Evolutionary conservation across 306 rosid genomes (phyloP).

Genomic region (Prunus armeniaca): DNA sequence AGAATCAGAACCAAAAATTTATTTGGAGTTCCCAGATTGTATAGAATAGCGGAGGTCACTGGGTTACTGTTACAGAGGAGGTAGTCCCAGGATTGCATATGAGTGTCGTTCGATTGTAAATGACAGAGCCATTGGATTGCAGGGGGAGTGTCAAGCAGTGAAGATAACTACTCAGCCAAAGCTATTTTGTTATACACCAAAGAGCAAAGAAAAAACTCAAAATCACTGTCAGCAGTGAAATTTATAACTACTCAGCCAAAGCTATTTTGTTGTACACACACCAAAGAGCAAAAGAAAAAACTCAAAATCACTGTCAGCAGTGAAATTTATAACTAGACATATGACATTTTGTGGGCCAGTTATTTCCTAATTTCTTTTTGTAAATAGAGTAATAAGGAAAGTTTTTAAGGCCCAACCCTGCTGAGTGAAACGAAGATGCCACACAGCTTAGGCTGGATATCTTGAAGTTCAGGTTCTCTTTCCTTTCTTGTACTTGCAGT

Average conservation of each 20-base stretch:
- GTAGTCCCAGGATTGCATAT: neutral
- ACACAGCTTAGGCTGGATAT: slow-evolving; percentile 84
- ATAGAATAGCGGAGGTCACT: neutral
- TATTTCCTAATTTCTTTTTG: neutral
- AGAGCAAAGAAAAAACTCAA: neutral
- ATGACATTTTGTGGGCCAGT: neutral
- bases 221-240: neutral
- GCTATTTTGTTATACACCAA: too few relatives aligned
- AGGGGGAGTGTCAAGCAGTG: too few relatives aligned
- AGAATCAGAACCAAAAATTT: neutral
- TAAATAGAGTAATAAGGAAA: neutral
- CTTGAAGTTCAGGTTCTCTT: slow-evolving; percentile 65
- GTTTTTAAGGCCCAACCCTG: slow-evolving; percentile 36
- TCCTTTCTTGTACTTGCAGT: neutral
- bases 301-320: neutral
- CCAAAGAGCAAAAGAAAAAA: neutral
- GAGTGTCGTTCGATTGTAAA: too few relatives aligned
- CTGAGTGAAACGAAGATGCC: slow-evolving; percentile 85
- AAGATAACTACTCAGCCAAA: too few relatives aligned
- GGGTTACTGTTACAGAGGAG: neutral
- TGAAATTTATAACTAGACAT: neutral
- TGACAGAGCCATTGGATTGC: too few relatives aligned
- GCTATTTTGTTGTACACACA: too few relatives aligned
- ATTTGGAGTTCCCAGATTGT: neutral
- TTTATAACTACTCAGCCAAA: too few relatives aligned